phyloP scores from a whole-genome alignment of 73 alveolate species.

The Breviolum minutum region DNA sequence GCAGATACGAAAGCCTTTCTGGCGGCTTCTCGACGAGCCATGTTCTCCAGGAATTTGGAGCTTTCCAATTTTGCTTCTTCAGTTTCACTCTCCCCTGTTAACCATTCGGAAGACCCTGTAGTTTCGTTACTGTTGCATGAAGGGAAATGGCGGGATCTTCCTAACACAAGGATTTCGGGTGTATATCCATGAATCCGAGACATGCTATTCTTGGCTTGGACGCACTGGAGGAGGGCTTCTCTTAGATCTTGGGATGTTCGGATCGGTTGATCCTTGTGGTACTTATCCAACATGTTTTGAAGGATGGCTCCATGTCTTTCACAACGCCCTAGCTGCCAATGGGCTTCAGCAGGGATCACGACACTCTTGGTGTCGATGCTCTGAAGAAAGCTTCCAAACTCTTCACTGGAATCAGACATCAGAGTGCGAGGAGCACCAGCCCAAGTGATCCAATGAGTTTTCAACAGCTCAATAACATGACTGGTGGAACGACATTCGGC shows the following conservation, averaged over 20 bases:
- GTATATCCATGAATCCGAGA: constrained; percentile 3
- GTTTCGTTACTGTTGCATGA: neutral
- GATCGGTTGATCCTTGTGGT: neutral
- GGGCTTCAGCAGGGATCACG: constrained; percentile 5
- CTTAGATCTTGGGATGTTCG: neutral
- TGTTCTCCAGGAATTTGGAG: neutral
- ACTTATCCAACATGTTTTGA: neutral
- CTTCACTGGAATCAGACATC: neutral
- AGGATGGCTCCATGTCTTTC: constrained; percentile 47
- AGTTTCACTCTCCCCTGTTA: neutral
- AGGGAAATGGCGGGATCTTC: neutral
- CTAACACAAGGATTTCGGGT: constrained; percentile 33
- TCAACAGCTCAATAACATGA: neutral
- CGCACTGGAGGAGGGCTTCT: neutral
- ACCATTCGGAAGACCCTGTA: neutral
- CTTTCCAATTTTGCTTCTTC: neutral
- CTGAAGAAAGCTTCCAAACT: neutral
- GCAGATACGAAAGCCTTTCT: neutral
- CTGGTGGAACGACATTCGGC: neutral
- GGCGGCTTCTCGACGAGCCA: neutral
- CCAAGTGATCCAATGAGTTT: neutral
- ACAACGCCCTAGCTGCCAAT: constrained; percentile 54
- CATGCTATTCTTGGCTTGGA: neutral
- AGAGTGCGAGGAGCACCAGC: neutral
- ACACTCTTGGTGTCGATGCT: neutral